phyloP scores from a whole-genome alignment of 805 yeast species.

The Candida incommunis region DNA sequence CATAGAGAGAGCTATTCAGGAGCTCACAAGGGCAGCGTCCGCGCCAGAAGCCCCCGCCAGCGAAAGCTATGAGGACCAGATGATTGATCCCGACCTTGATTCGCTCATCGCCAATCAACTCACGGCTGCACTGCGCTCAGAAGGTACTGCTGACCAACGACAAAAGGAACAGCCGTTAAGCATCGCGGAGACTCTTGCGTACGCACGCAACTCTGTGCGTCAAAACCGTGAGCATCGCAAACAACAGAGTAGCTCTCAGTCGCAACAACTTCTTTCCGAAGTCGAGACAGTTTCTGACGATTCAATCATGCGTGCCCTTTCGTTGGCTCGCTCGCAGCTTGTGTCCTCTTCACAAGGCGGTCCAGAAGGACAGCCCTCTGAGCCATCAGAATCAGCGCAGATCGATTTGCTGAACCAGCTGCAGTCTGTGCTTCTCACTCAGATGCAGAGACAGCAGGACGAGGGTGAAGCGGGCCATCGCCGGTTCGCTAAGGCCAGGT shows the following conservation, averaged over 20 bases:
- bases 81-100: not conserved
- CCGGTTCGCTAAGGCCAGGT: not conserved
- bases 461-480: not conserved
- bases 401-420: constrained; percentile 1
- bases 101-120: not conserved
- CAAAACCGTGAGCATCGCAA: not conserved
- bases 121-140: not conserved
- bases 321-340: not conserved
- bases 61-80: not conserved
- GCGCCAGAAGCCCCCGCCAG: not conserved
- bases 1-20: not conserved
- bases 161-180: not conserved
- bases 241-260: not conserved
- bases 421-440: not conserved
- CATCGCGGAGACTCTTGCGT: not conserved
- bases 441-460: not conserved
- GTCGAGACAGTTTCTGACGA: not conserved
- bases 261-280: not conserved
- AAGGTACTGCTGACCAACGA: not conserved
- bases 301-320: not conserved
- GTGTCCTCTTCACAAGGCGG: not conserved
- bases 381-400: not conserved
- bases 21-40: not conserved
- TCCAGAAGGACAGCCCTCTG: not conserved
- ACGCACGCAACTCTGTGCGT: not conserved